phyloP scores from a whole-genome alignment of 129 eudicot genomes.

The Flaveria ramosissima region DNA sequence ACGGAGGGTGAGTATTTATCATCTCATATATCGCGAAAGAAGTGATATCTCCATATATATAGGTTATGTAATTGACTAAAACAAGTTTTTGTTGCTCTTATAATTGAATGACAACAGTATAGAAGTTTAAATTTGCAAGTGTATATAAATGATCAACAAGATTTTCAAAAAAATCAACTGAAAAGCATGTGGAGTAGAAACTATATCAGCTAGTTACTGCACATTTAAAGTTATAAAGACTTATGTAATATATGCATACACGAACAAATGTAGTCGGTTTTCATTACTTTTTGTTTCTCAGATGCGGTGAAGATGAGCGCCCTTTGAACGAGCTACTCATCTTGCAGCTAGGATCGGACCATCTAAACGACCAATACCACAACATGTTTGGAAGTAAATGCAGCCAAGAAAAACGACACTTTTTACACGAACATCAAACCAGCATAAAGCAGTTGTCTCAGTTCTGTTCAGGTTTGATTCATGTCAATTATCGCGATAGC shows the following conservation, averaged over 20 bases:
- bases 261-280: background rate
- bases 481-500: background rate
- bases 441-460: constrained; percentile 35
- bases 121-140: background rate
- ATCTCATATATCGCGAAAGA: background rate
- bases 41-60: background rate
- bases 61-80: background rate
- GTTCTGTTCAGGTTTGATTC: constrained; percentile 40
- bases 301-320: constrained; percentile 96
- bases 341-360: constrained; percentile 63
- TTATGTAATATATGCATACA: background rate
- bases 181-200: background rate
- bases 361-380: constrained; percentile 46
- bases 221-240: background rate
- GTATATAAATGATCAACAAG: background rate
- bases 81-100: too few relatives aligned
- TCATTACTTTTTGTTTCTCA: constrained; percentile 31
- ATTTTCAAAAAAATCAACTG: background rate
- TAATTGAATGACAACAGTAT: background rate
- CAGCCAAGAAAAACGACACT: constrained; percentile 42
- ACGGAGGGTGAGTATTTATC: constrained; percentile 72
- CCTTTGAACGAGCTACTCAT: constrained; percentile 80
- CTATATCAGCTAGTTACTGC: background rate
- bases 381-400: constrained; percentile 43
- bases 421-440: constrained; percentile 26